A percentile compares a stretch with the other conserved stretches of the same genome.
phyloP scores from a whole-genome alignment of 1,284 basidiomycete species.

The Cystobasidium sp. region DNA sequence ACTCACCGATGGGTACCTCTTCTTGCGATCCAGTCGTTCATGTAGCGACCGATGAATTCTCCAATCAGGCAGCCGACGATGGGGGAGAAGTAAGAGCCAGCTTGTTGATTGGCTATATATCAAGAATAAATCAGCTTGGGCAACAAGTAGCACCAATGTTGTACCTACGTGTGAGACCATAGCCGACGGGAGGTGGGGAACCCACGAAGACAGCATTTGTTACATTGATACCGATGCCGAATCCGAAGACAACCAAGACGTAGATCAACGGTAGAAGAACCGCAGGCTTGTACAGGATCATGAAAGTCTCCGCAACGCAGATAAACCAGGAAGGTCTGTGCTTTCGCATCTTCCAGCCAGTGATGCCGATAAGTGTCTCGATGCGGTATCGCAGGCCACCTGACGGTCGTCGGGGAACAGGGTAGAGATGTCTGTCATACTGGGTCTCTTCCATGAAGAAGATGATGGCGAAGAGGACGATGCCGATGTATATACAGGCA shows the following conservation, averaged over 20 bases:
- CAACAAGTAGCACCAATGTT: conserved; percentile 64
- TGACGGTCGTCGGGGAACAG: conserved; percentile 61
- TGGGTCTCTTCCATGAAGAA: conserved; percentile 70
- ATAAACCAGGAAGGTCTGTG: conserved; percentile 66
- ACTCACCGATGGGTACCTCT: conserved; percentile 28
- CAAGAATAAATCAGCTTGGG: conserved; percentile 55
- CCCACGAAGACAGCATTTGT: conserved; percentile 73
- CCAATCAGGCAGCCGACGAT: conserved; percentile 68
- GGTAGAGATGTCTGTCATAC: conserved; percentile 69
- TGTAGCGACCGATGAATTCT: conserved; percentile 68
- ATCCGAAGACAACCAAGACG: conserved; percentile 71
- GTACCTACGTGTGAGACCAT: conserved; percentile 59
- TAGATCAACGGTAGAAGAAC: conserved; percentile 65
- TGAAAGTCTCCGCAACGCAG: conserved; percentile 61
- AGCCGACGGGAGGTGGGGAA: conserved; percentile 65
- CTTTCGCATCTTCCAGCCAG: conserved; percentile 67
- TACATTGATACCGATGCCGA: conserved; percentile 72
- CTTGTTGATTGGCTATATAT: conserved; percentile 32
- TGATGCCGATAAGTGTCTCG: conserved; percentile 69
- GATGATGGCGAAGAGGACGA: conserved; percentile 66
- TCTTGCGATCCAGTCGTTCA: conserved; percentile 63
- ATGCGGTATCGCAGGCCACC: conserved; percentile 64
- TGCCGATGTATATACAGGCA: conserved; percentile 64
- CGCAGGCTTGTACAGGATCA: conserved; percentile 69
- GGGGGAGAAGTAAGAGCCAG: conserved; percentile 50